phyloP scores from a whole-genome alignment of 2,329 filamentous ascomycete genomes.

The Fusarium coicis region DNA sequence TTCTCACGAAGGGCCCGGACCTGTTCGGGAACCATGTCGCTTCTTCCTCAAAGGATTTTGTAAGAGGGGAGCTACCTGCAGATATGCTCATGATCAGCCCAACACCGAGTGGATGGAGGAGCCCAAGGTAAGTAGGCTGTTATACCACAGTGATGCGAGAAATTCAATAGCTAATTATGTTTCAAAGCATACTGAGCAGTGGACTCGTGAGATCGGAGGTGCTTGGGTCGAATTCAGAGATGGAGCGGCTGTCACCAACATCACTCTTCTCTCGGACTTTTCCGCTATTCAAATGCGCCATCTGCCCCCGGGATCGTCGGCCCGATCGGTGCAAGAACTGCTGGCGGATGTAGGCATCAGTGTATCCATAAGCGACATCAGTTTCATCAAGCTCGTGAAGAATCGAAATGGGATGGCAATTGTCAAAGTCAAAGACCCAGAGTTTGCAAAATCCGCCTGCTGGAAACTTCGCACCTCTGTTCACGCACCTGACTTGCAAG shows the following conservation, averaged over 20 bases:
- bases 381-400: not conserved
- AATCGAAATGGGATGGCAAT: not conserved
- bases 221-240: slow-evolving; percentile 47
- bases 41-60: not conserved
- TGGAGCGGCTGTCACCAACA: slow-evolving; percentile 45
- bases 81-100: not conserved
- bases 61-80: not conserved
- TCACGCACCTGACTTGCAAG: not conserved
- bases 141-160: not conserved
- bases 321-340: slow-evolving; percentile 25
- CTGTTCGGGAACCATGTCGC: not conserved
- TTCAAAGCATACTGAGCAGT: not conserved
- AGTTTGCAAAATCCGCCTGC: slow-evolving; percentile 15
- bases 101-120: not conserved
- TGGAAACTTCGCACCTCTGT: not conserved
- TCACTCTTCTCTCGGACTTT: slow-evolving; percentile 50
- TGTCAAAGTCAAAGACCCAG: slow-evolving; percentile 9
- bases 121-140: not conserved
- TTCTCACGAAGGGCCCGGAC: not conserved
- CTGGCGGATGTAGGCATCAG: slow-evolving; percentile 21
- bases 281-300: slow-evolving; percentile 49
- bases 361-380: not conserved
- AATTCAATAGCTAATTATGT: not conserved
- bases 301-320: slow-evolving; percentile 39
- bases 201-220: slow-evolving; percentile 36